These are phyloP conservation scores for Xylaria nigripes DNA, from an alignment of 495 filamentous ascomycete species.

Conservation along the genomic window DNA sequence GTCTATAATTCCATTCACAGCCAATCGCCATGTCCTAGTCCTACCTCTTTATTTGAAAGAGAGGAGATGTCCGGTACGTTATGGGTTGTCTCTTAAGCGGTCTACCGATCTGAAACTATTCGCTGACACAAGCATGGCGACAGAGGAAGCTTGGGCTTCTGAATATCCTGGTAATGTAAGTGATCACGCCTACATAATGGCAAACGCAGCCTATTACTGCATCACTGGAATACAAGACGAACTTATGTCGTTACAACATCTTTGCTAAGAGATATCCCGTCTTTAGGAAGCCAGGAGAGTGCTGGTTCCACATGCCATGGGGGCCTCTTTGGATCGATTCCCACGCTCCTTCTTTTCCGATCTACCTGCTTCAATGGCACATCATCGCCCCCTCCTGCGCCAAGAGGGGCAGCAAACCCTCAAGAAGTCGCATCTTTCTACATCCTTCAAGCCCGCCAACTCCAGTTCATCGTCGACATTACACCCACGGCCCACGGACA, in stretches of 20 bases:
- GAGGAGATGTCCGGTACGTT: constrained; percentile 12
- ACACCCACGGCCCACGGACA: not conserved
- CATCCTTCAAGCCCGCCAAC: not conserved
- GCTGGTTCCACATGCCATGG: constrained; percentile 38
- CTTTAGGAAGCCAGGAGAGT: constrained; percentile 41
- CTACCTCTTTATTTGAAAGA: constrained; percentile 23
- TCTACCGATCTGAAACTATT: not conserved
- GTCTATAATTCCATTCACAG: constrained; percentile 20
- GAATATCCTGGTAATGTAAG: constrained; percentile 25
- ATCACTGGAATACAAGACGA: too few species aligned
- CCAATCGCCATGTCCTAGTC: constrained; percentile 25
- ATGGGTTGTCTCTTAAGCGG: not conserved
- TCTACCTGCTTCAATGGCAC: constrained; percentile 17
- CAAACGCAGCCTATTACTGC: too few species aligned
- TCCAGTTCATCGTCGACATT: not conserved
- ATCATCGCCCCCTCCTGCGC: not conserved
- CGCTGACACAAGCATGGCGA: not conserved
- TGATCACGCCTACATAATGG: constrained; percentile 6
- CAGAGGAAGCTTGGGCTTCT: constrained; percentile 1
- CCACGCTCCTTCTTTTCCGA: constrained; percentile 45
- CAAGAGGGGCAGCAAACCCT: not conserved
- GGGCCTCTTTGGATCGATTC: constrained; percentile 21
- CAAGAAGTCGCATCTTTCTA: not conserved
- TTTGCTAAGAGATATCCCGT: not conserved
- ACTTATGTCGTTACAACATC: not conserved